phyloP scores from a whole-genome alignment of 441 rosid species.

The Populus hybrid region DNA sequence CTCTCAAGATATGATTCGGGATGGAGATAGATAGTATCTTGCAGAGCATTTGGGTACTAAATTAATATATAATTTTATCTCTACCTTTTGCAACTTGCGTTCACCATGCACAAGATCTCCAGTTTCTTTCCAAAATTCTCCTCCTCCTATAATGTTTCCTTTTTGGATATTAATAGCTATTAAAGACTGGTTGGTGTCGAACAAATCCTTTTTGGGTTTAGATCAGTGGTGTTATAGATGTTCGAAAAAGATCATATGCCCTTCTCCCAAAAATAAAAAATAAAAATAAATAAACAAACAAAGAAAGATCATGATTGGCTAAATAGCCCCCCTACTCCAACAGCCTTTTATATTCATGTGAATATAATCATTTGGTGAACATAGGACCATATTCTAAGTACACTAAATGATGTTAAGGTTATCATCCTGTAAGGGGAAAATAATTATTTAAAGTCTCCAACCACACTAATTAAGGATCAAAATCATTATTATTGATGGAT shows the following conservation, averaged over 20 bases:
- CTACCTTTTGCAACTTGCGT: slow-evolving; percentile 22
- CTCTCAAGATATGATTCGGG: slow-evolving; percentile 32
- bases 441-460: neutral
- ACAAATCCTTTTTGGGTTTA: slow-evolving; percentile 11
- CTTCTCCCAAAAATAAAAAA: neutral
- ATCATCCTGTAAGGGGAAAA: neutral
- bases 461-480: neutral
- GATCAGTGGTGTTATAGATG: slow-evolving; percentile 6
- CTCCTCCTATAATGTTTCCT: neutral
- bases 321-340: neutral
- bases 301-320: neutral
- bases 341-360: neutral
- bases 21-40: slow-evolving; percentile 6
- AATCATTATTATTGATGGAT: neutral
- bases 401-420: neutral
- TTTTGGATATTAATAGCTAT: slow-evolving; percentile 8
- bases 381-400: neutral
- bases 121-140: neutral
- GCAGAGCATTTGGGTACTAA: neutral
- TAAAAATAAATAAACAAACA: neutral
- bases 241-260: slow-evolving; percentile 3
- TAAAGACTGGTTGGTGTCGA: slow-evolving; percentile 15
- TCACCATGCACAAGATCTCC: slow-evolving; percentile 7
- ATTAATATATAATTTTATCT: neutral
- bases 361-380: neutral